A percentile compares a stretch with the other conserved stretches of the same genome.
phyloP scores from a whole-genome alignment of 2,329 filamentous ascomycete species.

The Elsinoe necatrix region DNA sequence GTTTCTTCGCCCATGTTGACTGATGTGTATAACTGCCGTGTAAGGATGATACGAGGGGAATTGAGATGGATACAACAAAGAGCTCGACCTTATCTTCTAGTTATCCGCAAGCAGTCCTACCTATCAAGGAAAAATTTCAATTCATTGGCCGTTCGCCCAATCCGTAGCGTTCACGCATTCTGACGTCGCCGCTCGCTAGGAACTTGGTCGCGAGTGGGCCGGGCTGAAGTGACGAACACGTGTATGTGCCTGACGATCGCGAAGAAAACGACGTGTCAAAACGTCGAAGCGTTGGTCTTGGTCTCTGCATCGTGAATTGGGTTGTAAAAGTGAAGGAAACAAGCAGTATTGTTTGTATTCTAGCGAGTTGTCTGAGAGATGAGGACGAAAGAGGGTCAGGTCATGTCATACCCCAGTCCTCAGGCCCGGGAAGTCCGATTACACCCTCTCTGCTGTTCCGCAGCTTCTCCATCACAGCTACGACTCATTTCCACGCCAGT shows the following conservation, averaged over 20 bases:
- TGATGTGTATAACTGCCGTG: background rate
- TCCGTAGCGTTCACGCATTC: background rate
- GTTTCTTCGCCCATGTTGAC: slow-evolving; percentile 18
- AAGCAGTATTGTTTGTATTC: background rate
- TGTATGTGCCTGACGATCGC: slow-evolving; percentile 9
- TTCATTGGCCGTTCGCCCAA: background rate
- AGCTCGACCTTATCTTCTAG: background rate
- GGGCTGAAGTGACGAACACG: slow-evolving; percentile 10
- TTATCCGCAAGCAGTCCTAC: background rate
- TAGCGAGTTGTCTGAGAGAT: slow-evolving; percentile 1
- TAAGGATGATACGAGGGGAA: background rate
- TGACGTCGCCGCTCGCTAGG: background rate
- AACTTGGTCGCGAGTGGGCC: slow-evolving; percentile 9
- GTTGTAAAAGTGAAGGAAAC: background rate
- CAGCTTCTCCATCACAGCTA: no score
- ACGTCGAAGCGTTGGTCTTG: background rate
- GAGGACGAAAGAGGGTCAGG: background rate
- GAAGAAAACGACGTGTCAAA: background rate
- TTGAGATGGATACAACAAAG: background rate
- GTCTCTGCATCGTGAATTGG: background rate
- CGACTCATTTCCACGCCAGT: no score
- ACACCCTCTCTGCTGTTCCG: no score
- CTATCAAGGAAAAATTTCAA: background rate
- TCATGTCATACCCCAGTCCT: no score
- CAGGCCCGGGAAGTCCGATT: no score